Base-by-base conservation (phyloP, 2,329 filamentous ascomycete species). In the Pezicula neosporulosa region DNA sequence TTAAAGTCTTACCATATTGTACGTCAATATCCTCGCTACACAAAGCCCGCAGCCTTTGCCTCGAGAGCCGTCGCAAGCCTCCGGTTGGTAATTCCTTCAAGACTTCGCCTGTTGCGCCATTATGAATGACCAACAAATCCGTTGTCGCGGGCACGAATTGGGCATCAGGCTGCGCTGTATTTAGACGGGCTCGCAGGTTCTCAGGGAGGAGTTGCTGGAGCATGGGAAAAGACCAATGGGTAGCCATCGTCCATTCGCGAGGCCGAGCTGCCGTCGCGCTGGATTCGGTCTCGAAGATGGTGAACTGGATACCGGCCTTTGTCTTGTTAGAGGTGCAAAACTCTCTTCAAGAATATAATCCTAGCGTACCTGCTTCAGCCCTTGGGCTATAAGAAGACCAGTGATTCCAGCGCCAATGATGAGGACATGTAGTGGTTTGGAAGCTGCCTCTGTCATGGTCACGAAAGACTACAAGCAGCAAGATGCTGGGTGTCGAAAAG, bases 1-100 rank as follows among this genome's bases (percentile, higher is more conserved):
- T 56, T 16, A 75, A 62, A 19, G 53, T 59, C 56, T 74, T 75
- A 48, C 63, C 61, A 55, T 67, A 71, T 37, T 60, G 49, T 3
- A 73, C 61, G 46, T 69, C 57, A 6, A 70, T 43, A 3, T 57
- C 66, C 44, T 67, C 47, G 4, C 10, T 18, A 35, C 47, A 49
- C 27, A 49, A 36, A 35, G 15, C 37, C 13, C 47, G n/a, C 3
- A 49, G 39, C 28, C 35, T 43, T 44, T 27, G 42, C 19, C 39
- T 35, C 33, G 24, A 43, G 9, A 49, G 18, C 2, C 47, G 47
- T 16, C 15, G 24, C 8, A 43, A 7, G 3, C 18, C 33, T 16
- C 16, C 21, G 8, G 47, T 35, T 13, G 47, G n/a, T 43, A 49
- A n/a, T 8, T 19, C 39, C 9, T 18, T 42, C 39, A 42, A 18